Evolutionary conservation across 2,329 filamentous ascomycete genomes (phyloP).

Genomic region (Fonsecaea pedrosoi): DNA sequence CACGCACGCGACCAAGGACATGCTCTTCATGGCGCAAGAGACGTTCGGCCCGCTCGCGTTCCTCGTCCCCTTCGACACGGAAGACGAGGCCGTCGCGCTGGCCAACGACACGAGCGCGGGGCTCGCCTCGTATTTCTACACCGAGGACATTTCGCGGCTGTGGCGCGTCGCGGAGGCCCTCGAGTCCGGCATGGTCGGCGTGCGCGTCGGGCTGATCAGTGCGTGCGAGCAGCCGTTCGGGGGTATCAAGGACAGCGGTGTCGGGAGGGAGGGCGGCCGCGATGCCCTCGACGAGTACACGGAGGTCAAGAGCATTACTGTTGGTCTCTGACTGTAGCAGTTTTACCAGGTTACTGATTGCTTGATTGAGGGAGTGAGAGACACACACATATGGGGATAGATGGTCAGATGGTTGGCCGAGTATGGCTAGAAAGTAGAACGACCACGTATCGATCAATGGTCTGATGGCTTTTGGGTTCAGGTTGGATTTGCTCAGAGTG

Average conservation of each 20-base stretch:
- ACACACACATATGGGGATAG: no score
- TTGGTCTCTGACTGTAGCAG: constrained; percentile 50
- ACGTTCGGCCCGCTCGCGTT: constrained; percentile 80
- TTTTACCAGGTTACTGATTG: no score
- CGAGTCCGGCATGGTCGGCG: constrained; percentile 84
- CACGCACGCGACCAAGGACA: constrained; percentile 74
- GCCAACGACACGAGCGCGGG: constrained; percentile 45
- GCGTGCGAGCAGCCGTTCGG: constrained; percentile 37
- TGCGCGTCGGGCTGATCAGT: constrained; percentile 52
- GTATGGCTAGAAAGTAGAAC: no score
- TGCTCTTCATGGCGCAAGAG: constrained; percentile 89
- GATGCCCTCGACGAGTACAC: constrained; percentile 72
- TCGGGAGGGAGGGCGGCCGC: constrained; percentile 14
- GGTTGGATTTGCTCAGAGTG: no score
- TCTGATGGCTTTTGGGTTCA: no score
- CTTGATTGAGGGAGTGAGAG: no score
- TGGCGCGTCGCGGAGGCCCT: constrained; percentile 71
- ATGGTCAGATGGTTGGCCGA: no score
- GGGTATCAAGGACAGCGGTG: constrained; percentile 44
- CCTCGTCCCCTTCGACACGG: constrained; percentile 67
- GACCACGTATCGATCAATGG: no score
- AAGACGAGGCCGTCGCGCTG: constrained; percentile 44
- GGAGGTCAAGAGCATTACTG: constrained; percentile 71
- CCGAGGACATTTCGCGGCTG: constrained; percentile 55
- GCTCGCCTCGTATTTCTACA: constrained; percentile 55